These are phyloP conservation scores for Lentinus tigrinus DNA, from an alignment of 768 basidiomycete species.

Conservation along the genomic window DNA sequence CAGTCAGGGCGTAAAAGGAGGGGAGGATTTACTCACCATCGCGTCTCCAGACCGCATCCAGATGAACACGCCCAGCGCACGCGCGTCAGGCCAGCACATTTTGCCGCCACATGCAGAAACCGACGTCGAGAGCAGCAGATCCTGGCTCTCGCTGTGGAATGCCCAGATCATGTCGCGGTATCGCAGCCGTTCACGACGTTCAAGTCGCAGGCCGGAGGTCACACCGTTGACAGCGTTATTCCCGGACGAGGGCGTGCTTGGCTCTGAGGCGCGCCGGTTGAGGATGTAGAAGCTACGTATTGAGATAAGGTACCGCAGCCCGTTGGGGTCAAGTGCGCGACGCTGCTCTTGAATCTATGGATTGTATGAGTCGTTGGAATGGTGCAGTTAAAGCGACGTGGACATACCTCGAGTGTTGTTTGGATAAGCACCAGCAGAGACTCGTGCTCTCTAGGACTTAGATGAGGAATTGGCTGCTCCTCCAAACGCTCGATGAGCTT, in stretches of 20 bases:
- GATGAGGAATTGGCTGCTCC: slow-evolving; percentile 58
- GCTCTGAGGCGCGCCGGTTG: slow-evolving; percentile 59
- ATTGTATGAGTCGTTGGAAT: not conserved
- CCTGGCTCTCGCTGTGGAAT: slow-evolving; percentile 93
- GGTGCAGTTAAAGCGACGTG: not conserved
- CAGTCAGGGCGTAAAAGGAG: not conserved
- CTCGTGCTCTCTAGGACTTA: slow-evolving; percentile 79
- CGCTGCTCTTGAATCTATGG: slow-evolving; percentile 66
- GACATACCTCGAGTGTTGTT: slow-evolving; percentile 74
- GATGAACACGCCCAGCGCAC: slow-evolving; percentile 79
- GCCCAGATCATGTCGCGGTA: slow-evolving; percentile 98
- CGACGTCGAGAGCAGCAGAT: slow-evolving; percentile 71
- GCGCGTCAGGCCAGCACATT: slow-evolving; percentile 89
- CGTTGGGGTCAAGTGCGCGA: slow-evolving; percentile 89
- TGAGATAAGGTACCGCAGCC: slow-evolving; percentile 88
- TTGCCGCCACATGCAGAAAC: slow-evolving; percentile 74
- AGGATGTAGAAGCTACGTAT: slow-evolving; percentile 90
- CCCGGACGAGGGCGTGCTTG: slow-evolving; percentile 44
- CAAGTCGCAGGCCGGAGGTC: slow-evolving; percentile 40
- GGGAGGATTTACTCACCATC: slow-evolving; percentile 52
- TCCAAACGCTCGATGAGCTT: slow-evolving; percentile 67
- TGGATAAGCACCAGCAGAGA: slow-evolving; percentile 84
- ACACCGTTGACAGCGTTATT: slow-evolving; percentile 28
- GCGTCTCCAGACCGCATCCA: slow-evolving; percentile 83
- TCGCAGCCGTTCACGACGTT: slow-evolving; percentile 72